A percentile compares a stretch with the other conserved stretches of the same genome.
Conservation (phyloP, 257 asterid species). For the Paulownia fortunei region DNA sequence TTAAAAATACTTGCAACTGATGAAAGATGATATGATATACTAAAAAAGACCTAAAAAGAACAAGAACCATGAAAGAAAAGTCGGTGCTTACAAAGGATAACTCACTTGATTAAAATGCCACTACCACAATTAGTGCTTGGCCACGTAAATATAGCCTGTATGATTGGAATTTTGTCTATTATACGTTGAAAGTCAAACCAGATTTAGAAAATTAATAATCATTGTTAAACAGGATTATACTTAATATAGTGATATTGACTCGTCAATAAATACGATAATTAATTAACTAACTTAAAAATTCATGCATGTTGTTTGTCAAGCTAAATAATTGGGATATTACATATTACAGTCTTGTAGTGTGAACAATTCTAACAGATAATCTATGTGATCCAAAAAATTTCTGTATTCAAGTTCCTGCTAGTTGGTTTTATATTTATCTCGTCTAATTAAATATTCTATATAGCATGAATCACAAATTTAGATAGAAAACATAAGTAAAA, state of each 20-base stretch:
- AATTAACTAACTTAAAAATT: too few relatives aligned
- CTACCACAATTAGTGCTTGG: slow-evolving; percentile 6
- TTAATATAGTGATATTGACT: background rate
- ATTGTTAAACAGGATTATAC: background rate
- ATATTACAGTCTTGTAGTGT: too few relatives aligned
- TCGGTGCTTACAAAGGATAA: too few relatives aligned
- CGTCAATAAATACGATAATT: background rate
- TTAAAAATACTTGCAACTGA: background rate
- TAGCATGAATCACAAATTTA: too few relatives aligned
- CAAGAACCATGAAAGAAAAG: background rate
- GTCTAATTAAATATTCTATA: too few relatives aligned
- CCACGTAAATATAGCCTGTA: slow-evolving; percentile 9
- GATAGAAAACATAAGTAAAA: too few relatives aligned
- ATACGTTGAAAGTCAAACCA: slow-evolving; percentile 19
- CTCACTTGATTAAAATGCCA: background rate
- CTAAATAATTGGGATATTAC: too few relatives aligned
- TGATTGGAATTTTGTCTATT: background rate
- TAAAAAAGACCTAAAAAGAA: background rate
- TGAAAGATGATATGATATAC: background rate
- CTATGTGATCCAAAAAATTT: too few relatives aligned
- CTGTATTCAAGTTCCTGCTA: too few relatives aligned
- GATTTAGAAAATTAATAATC: background rate
- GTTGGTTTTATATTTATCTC: too few relatives aligned
- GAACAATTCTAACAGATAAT: too few relatives aligned
- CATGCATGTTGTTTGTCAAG: too few relatives aligned